Base-by-base conservation (phyloP, 2,329 filamentous ascomycete species). In the Helminthosporium solani region DNA sequence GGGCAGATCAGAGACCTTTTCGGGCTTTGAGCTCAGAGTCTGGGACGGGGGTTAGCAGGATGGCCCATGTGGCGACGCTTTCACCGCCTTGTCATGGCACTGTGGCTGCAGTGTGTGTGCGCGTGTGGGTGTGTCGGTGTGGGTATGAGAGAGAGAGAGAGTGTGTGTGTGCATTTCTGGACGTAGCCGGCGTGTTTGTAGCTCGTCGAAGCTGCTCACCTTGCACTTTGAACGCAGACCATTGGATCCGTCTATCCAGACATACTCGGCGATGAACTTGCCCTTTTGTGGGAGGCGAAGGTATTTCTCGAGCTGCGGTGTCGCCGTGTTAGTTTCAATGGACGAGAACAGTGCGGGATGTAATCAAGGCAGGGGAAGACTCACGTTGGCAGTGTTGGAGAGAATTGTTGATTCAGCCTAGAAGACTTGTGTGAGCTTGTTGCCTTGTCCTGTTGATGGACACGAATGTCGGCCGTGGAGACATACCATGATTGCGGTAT, bases 291-390 rank as follows among this genome's bases (percentile, higher is more conserved):
- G 86, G 66, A 97, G 88, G 68, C 80, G 79, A 76, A 94, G 84
- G 82, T 92, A 97, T 77, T 96, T 96, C 74, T 86, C 78, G 73
- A 96, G 85, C 90, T 96, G n/a, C n/a, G n/a, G n/a, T n/a, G n/a
- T n/a, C n/a, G n/a, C n/a, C n/a, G n/a, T n/a, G n/a, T n/a, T n/a
- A n/a, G n/a, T n/a, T n/a, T n/a, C n/a, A n/a, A n/a, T n/a, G n/a
- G n/a, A n/a, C n/a, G n/a, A n/a, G n/a, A n/a, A n/a, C n/a, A n/a
- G n/a, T n/a, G n/a, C n/a, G n/a, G n/a, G n/a, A n/a, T n/a, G n/a
- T n/a, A n/a, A n/a, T n/a, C n/a, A n/a, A n/a, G n/a, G n/a, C n/a
- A n/a, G n/a, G n/a, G n/a, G n/a, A n/a, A n/a, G 28, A 70, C 74
- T 70, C 60, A 77, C 75, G 57, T 72, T 76, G 57, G 70, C 66